Evolutionary conservation across 257 asterid genomes (phyloP), one percentile per base, ranked within the genome.

Genomic region (Nicotiana noctiflora): DNA sequence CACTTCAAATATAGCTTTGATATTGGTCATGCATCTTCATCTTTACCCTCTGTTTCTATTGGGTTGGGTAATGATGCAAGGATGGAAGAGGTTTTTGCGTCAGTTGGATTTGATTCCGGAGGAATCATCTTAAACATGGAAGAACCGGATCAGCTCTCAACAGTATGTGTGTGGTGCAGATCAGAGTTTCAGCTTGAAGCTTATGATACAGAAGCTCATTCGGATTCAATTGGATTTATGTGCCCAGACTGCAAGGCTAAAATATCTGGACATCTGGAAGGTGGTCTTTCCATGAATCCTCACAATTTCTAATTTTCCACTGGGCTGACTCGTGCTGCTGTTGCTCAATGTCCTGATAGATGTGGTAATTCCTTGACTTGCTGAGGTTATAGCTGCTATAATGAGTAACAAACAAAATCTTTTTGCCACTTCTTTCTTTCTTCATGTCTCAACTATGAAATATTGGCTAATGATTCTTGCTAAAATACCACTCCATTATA

Each of bases 161-260:
- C 98, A 8, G 89, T 94, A 80, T 96, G 99, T 56, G 98, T 96
- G 57, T 96, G 99, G 99, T 96, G 99, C 87, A 86, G 97, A 88
- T 68, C 93, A 34, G 98, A 96, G 88, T 96, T 96, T 88, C 91
- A 81, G 82, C 92, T 91, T 74, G 98, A 96, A 76, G 92, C 92
- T 19, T 84, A 90, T 78, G 97, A 90, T 81, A 82, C 94, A 46
- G 99, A 91, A 90, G 68, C 91, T 80, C 97, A 91, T 72, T 90
- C 96, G 29, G 98, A 92, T 86, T 92, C 98, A 62, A 94, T 96
- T 83, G 99, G 98, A 46, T 96, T 91, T 74, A 96, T 96, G 98
- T 96, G 99, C 82, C 97, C 98, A 66, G 89, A 93, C 14, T 96
- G 99, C 95, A 96, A 96, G 91, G 87, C 91, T 82, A 91, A 90